Conservation (phyloP, 257 asterid genomes). For the Catharanthus roseus region DNA sequence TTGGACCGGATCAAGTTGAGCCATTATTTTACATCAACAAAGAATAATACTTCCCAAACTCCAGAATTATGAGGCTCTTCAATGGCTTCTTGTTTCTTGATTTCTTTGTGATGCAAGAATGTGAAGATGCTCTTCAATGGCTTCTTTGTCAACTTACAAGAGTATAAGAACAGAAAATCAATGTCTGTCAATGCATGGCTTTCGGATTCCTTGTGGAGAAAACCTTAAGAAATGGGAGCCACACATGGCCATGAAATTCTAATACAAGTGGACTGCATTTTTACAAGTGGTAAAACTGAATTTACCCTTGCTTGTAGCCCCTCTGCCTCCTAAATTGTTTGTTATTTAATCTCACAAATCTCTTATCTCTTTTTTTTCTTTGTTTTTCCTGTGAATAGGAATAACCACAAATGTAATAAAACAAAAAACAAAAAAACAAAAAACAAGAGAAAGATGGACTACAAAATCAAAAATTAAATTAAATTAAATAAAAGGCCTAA, state of each 20-base stretch:
- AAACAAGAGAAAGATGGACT: too few species aligned
- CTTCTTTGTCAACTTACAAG: not conserved
- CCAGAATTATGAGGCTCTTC: too few species aligned
- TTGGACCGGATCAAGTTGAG: slow-evolving; percentile 19
- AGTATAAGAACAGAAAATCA: slow-evolving; percentile 15
- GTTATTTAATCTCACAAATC: too few species aligned
- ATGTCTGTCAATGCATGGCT: slow-evolving; percentile 23
- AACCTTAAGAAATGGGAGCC: slow-evolving; percentile 6
- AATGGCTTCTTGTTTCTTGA: not conserved
- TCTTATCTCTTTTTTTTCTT: too few species aligned
- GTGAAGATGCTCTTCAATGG: not conserved
- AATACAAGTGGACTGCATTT: not conserved
- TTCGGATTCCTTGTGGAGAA: slow-evolving; percentile 33
- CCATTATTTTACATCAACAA: slow-evolving; percentile 9
- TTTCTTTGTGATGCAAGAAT: not conserved
- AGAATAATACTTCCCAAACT: too few species aligned
- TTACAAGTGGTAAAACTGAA: not conserved
- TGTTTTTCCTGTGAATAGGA: too few species aligned
- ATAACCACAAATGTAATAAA: too few species aligned
- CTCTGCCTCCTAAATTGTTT: too few species aligned
- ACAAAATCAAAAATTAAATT: too few species aligned
- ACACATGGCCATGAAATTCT: slow-evolving; percentile 7
- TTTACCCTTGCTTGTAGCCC: too few species aligned
- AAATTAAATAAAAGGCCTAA: too few species aligned
- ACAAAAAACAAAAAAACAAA: too few species aligned